Evolutionary conservation across 768 basidiomycete genomes (phyloP), one percentile per base, ranked within the genome.

Genomic region (Boletus edulis): DNA sequence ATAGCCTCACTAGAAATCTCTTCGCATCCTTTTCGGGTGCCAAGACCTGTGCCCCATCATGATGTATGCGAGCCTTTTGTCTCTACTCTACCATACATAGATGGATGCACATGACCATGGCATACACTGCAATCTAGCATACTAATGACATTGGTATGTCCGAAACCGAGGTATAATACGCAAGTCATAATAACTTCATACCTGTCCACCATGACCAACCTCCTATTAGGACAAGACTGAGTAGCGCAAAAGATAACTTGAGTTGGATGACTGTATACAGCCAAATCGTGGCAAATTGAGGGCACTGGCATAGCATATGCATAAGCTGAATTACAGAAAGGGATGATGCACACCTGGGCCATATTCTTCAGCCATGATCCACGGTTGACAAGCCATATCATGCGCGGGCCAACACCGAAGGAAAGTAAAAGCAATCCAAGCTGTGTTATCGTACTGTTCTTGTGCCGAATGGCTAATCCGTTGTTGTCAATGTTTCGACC

Each of bases 241-340:
- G 54, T 4, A 83, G 73, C 6, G 89, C 84, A 18, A 83, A 81
- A 3, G 75, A 76, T 24, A 94, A 71, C 52, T 86, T 81, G 27
- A 91, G 76, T 59, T 90, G 86, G 13, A 91, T 73, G 46, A 91
- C 75, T 4, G 82, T 77, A 62, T 88, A 93, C 10, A 91, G 75
- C 91, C 91, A 93, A 7, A 87, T 65, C 0, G 90, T 91, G 3
- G 84, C 84, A 51, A 92, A 72, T 12, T 91, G 88, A 13, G 91
- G 91, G 54, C 81, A 80, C 91, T 93, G 35, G 35, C 34, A 39
- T 37, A 37, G 35, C 12, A 5, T 40, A 32, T 18, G 45, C 42
- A 46, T 58, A 27, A 58, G 24, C 41, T 37, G 34, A 37, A 45
- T 49, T 15, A 14, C 10, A n/a, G 15, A 27, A 42, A 32, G 10